These are phyloP conservation scores for Chenopodium quinoa DNA, from an alignment of 148 eudicot genomes.

Conservation along the genomic window DNA sequence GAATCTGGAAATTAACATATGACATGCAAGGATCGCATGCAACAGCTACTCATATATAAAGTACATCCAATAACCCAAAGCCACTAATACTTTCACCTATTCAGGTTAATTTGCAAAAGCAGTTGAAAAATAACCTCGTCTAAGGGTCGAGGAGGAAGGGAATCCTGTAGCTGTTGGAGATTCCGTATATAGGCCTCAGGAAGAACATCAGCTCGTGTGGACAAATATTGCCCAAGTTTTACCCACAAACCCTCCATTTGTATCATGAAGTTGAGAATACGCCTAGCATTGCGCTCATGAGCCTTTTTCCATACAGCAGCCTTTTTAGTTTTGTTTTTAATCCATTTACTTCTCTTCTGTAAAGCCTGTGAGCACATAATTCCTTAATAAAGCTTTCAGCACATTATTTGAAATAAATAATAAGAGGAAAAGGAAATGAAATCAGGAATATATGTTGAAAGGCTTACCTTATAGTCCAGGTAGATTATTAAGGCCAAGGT, in stretches of 20 bases:
- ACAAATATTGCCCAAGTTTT: conserved; percentile 93
- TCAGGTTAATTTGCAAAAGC: conserved; percentile 14
- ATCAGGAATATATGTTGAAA: background rate
- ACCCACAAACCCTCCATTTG: conserved; percentile 99
- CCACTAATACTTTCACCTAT: background rate
- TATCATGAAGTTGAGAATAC: conserved; percentile 67
- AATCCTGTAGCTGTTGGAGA: conserved; percentile 89
- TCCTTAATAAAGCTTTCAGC: conserved; percentile 11
- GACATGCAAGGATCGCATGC: conserved; percentile 5
- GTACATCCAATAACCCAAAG: background rate
- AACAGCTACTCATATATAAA: background rate
- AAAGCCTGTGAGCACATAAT: conserved; percentile 50
- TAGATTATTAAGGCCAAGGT: conserved; percentile 76
- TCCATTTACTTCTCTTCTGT: conserved; percentile 87
- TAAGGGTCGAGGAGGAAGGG: conserved; percentile 89
- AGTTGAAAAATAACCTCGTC: conserved; percentile 60
- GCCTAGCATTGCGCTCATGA: conserved; percentile 96
- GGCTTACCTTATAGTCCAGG: conserved; percentile 86
- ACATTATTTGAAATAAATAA: background rate
- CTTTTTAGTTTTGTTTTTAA: conserved; percentile 52
- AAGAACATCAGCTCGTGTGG: conserved; percentile 99
- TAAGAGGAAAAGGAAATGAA: background rate
- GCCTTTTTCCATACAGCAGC: conserved; percentile 78
- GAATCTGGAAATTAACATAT: background rate
- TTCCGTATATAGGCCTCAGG: conserved; percentile 77